phyloP scores from a whole-genome alignment of 495 filamentous ascomycete genomes.

The Glutinoglossum americanum region DNA sequence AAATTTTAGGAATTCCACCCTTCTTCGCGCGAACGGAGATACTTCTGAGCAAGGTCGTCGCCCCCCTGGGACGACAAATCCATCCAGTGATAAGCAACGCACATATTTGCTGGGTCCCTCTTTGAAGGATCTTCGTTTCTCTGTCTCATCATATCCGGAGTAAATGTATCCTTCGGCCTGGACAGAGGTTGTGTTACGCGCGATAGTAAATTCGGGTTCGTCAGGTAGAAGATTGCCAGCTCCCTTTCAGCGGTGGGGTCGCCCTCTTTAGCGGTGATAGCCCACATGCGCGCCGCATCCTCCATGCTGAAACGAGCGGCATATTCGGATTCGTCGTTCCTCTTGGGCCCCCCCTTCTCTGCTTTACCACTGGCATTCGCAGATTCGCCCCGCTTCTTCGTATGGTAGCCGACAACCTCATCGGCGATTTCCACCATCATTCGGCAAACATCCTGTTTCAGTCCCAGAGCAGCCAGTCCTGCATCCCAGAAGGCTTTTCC shows the following conservation, averaged over 20 bases:
- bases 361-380: conserved; percentile 8
- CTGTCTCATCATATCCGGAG: conserved; percentile 57
- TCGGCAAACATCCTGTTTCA: conserved; percentile 76
- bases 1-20: conserved; percentile 23
- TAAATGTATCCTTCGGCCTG: conserved; percentile 76
- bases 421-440: conserved; percentile 79
- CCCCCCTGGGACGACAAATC: conserved; percentile 69
- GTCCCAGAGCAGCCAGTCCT: conserved; percentile 60
- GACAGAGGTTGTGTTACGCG: conserved; percentile 68
- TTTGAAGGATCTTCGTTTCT: conserved; percentile 29
- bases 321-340: conserved; percentile 16
- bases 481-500: conserved; percentile 94
- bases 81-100: conserved; percentile 97
- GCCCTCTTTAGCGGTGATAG: conserved; percentile 85
- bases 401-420: conserved; percentile 42
- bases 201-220: conserved; percentile 72
- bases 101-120: conserved; percentile 79
- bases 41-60: conserved; percentile 68
- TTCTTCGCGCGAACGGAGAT: conserved; percentile 53
- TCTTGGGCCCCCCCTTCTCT: conserved; percentile 7
- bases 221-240: conserved; percentile 83
- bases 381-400: conserved; percentile 25
- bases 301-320: conserved; percentile 39
- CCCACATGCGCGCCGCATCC: conserved; percentile 81
- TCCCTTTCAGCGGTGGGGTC: conserved; percentile 85